Conservation (phyloP, 2,329 filamentous ascomycete genomes). For the Diaporthe sp. region DNA sequence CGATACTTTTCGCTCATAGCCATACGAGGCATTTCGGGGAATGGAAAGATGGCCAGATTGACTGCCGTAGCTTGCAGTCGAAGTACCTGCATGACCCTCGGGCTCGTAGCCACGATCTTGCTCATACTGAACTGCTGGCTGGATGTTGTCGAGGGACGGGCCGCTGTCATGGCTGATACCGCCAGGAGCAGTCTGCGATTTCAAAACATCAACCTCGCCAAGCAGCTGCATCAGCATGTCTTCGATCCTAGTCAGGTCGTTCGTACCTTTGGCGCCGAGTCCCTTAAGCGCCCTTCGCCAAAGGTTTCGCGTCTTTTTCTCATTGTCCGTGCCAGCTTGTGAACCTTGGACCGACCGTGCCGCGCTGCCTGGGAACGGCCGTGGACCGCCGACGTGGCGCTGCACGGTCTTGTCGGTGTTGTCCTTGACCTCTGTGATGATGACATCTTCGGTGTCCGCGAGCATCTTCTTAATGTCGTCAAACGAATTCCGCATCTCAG, state of each 20-base stretch:
- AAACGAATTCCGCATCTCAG: constrained; percentile 97
- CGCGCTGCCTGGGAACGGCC: constrained; percentile 80
- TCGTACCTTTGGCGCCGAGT: constrained; percentile 87
- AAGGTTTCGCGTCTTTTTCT: constrained; percentile 88
- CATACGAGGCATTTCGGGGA: constrained; percentile 61
- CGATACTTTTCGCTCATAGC: constrained; percentile 70
- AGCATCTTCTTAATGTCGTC: constrained; percentile 96
- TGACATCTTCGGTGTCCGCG: constrained; percentile 88
- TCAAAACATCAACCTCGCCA: constrained; percentile 89
- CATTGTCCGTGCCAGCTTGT: constrained; percentile 70
- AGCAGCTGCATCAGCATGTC: constrained; percentile 94
- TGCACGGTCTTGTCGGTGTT: constrained; percentile 89
- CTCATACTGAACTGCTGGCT: constrained; percentile 73
- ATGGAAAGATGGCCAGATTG: constrained; percentile 84
- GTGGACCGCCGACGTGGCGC: constrained; percentile 85
- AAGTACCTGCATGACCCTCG: constrained; percentile 83
- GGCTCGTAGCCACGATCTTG: constrained; percentile 85
- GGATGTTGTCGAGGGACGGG: constrained; percentile 78
- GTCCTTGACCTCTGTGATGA: constrained; percentile 88
- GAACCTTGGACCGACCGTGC: constrained; percentile 72
- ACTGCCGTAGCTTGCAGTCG: constrained; percentile 78
- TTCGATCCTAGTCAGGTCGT: constrained; percentile 89
- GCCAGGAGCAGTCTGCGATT: constrained; percentile 67
- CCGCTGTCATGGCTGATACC: constrained; percentile 64
- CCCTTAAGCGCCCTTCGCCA: constrained; percentile 95